phyloP scores from a whole-genome alignment of 2,329 filamentous ascomycete genomes.

The Diaporthe vexans region DNA sequence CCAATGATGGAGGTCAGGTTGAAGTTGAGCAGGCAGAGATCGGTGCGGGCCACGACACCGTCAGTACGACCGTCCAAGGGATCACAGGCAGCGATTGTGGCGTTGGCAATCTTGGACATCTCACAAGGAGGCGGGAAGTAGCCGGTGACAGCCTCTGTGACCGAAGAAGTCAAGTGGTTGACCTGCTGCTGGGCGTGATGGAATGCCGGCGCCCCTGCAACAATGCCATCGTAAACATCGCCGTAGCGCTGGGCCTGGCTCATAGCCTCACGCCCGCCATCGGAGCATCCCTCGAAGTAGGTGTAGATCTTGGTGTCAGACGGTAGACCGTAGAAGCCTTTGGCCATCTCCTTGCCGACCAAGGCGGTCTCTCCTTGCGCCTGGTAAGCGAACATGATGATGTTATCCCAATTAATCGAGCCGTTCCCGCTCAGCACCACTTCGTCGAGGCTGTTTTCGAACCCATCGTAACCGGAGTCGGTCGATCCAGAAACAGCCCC shows the following conservation, averaged over 20 bases:
- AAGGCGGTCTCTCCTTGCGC: constrained; percentile 65
- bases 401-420: constrained; percentile 63
- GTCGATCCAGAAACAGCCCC: constrained; percentile 58
- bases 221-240: constrained; percentile 59
- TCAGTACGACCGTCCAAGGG: constrained; percentile 67
- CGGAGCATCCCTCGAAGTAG: constrained; percentile 66
- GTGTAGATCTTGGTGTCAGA: constrained; percentile 56
- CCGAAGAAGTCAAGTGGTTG: constrained; percentile 45
- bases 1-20: constrained; percentile 51
- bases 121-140: constrained; percentile 61
- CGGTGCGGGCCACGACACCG: constrained; percentile 61
- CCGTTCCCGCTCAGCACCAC: constrained; percentile 62
- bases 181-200: constrained; percentile 56
- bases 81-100: constrained; percentile 68
- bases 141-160: constrained; percentile 55
- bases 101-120: constrained; percentile 65
- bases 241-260: constrained; percentile 57
- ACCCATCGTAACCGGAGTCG: constrained; percentile 59
- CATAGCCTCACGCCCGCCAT: constrained; percentile 65
- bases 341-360: constrained; percentile 60
- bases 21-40: constrained; percentile 54
- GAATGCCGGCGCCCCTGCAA: constrained; percentile 62
- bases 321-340: constrained; percentile 54
- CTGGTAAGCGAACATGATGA: constrained; percentile 65
- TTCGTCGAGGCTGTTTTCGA: constrained; percentile 54